phyloP scores from a whole-genome alignment of 108 stramenopile genomes.

The Cyclotella atomus region DNA sequence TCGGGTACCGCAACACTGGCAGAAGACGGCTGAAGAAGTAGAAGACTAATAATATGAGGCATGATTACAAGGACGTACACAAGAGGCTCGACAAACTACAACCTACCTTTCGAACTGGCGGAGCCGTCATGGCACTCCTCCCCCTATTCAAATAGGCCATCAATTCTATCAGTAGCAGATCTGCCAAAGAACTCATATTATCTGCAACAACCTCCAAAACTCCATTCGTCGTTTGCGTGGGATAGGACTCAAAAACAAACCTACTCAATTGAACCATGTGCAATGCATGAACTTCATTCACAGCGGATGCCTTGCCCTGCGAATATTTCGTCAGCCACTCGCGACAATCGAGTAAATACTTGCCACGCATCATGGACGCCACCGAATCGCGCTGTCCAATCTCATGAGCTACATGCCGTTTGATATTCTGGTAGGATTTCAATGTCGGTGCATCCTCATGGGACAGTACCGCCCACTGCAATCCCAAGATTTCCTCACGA shows the following conservation, averaged over 20 bases:
- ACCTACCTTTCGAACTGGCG: constrained; percentile 49
- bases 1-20: constrained; percentile 34
- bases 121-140: constrained; percentile 7
- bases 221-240: constrained; percentile 55
- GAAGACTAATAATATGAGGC: not conserved
- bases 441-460: constrained; percentile 77
- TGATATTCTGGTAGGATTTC: constrained; percentile 76
- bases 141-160: constrained; percentile 66
- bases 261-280: constrained; percentile 80
- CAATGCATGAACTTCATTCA: constrained; percentile 73
- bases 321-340: constrained; percentile 46
- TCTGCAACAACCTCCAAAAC: constrained; percentile 40
- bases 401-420: constrained; percentile 68
- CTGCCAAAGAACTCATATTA: constrained; percentile 35
- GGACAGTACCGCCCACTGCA: constrained; percentile 83
- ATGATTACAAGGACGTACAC: not conserved
- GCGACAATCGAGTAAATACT: constrained; percentile 63
- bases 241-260: constrained; percentile 84
- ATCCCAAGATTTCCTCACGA: constrained; percentile 71
- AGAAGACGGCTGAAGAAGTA: constrained; percentile 37
- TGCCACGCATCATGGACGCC: constrained; percentile 51
- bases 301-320: constrained; percentile 12
- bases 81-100: not conserved
- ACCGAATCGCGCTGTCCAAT: constrained; percentile 52
- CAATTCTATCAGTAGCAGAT: constrained; percentile 75